Evolutionary conservation across 2,329 filamentous ascomycete genomes (phyloP), one percentile per base, ranked within the genome.

Genomic region (Trichophyton verrucosum): DNA sequence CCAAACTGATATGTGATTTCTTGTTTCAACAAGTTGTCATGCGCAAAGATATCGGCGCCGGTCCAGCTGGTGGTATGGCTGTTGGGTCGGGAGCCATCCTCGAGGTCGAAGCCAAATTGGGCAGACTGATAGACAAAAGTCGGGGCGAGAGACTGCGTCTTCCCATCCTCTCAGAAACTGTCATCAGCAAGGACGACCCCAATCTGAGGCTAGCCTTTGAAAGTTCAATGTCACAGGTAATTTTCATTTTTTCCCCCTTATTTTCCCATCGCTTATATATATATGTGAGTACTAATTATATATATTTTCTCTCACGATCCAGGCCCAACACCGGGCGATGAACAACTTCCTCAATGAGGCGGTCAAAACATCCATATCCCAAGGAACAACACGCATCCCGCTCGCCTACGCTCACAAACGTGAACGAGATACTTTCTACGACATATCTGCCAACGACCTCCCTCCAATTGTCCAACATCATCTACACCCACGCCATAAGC

Each of bases 101-200:
- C 59, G 94, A 99, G 74, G 88, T 99, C 60, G 94, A 99, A 75
- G 94, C 91, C 8, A 97, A 97, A 73, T 79, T 97, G 56, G 94
- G 94, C 17, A 86, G 85, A 27, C 80, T 97, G 13, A 82, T 92
- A 61, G 86, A 89, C 71, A 85, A 84, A 69, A 82, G 86, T 63
- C 88, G 84, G 5, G 83, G 86, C 61, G 79, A 85, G 55, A 82
- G 89, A n/a, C 76, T 91, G 27, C 76, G 81, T 8, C 74, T 91
- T 8, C 83, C 84, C 4, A 80, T 94, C 3, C 73, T 80, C 22
- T 86, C 88, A 0, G 88, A 94, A 70, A 87, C 83, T 56, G 77
- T 95, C 5, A 73, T 95, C 20, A 78, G 79, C 55, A 81, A 84
- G 36, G 81, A 79, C 24, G 77, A 79, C 36, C 71, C 73, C 20